Conservation (phyloP, 2,329 filamentous ascomycete species). For the Cladosporium oxysporum region DNA sequence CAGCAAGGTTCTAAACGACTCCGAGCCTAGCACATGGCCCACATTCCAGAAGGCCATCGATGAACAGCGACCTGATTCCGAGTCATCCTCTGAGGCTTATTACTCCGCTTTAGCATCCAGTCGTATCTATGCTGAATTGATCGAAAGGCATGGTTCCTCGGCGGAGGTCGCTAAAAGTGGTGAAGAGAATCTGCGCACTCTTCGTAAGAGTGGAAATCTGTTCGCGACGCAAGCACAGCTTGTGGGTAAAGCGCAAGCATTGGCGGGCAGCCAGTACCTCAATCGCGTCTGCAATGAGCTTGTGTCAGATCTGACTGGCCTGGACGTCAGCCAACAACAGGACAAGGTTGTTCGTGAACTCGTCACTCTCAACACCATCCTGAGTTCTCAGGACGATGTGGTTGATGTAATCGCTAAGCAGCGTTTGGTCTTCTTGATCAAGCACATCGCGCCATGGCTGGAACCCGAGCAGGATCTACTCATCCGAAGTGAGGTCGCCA, state of each 20-base stretch:
- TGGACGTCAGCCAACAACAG: conserved; percentile 43
- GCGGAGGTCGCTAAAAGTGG: conserved; percentile 37
- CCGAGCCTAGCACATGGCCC: neutral
- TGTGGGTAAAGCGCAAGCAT: conserved; percentile 50
- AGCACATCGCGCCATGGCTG: conserved; percentile 73
- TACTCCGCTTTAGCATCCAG: conserved; percentile 45
- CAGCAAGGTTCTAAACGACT: conserved; percentile 28
- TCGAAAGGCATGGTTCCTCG: conserved; percentile 46
- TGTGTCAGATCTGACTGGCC: conserved; percentile 59
- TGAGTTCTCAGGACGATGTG: conserved; percentile 52
- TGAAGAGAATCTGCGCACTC: conserved; percentile 38
- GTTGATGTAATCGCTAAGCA: conserved; percentile 57
- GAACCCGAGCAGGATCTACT: conserved; percentile 51
- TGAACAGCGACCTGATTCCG: neutral
- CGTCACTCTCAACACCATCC: conserved; percentile 56
- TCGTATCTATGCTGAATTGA: conserved; percentile 40
- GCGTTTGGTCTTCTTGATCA: conserved; percentile 78
- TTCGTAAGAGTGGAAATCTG: conserved; percentile 42
- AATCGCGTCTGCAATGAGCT: conserved; percentile 61
- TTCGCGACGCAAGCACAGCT: conserved; percentile 53
- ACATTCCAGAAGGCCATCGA: conserved; percentile 8
- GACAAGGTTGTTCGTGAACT: conserved; percentile 47
- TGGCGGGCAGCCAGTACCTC: conserved; percentile 51
- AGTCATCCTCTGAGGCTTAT: conserved; percentile 35
- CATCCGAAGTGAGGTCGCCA: conserved; percentile 60